Evolutionary conservation across 1,139 yeast species (phyloP), one percentile per base, ranked within the genome.

Genomic region (Blastobotrys capitulatus): DNA sequence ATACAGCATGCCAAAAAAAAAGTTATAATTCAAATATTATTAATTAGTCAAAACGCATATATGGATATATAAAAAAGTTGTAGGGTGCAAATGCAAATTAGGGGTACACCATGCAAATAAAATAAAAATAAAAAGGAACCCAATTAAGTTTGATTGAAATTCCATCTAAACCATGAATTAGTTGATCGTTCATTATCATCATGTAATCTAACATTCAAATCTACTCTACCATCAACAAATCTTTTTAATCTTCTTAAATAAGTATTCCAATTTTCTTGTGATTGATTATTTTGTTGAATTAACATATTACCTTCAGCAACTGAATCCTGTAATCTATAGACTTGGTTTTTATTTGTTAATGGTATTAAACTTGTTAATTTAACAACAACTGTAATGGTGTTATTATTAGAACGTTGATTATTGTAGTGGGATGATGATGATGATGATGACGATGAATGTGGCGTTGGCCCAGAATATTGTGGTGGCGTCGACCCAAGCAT

Each of bases 251-350:
- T n/a, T 9, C 42, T 27, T 2, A 39, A 13, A 26, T 18, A 19
- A n/a, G 32, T 8, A 19, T 3, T 13, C 13, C 26, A 39, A 8
- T 19, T 18, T 3, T 39, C 20, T 6, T 16, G 18, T 12, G 31
- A 10, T 5, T n/a, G 32, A n/a, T 15, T 16, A 13, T 20, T 22
- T 19, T 22, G 32, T 8, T 22, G 31, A n/a, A 39, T 15, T 39
- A 31, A 32, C 42, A 26, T 39, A 18, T 39, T 39, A 19, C 34
- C 32, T 9, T 39, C 42, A 18, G 31, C 42, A 7, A 39, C 32
- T 2, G 18, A 18, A n/a, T 39, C 42, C 13, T 39, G 42, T 2
- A 39, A 16, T 13, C 18, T 10, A 9, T 39, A 26, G 7, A 39
- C 7, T 18, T 39, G 31, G 16, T 3, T 12, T 16, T 18, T n/a